A percentile compares a stretch with the other conserved stretches of the same genome.
Conservation (phyloP, 148 eudicot species). For the Vaccinium macrocarpon region DNA sequence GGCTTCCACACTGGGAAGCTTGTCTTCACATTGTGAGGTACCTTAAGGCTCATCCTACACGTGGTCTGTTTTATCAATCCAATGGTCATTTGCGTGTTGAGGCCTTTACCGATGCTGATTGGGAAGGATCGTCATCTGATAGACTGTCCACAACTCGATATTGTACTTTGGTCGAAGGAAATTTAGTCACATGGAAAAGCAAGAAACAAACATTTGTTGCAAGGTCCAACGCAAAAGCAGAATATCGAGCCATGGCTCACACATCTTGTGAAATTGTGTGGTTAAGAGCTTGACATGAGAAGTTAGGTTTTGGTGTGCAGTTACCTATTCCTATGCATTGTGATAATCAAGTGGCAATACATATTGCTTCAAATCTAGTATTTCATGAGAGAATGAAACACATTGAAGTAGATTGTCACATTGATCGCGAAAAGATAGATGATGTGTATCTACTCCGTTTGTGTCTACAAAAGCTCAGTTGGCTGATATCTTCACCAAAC, state of each 20-base stretch:
- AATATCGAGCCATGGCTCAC: background rate
- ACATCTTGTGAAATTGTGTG: background rate
- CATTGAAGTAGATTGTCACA: background rate
- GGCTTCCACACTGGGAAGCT: background rate
- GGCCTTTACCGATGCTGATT: background rate
- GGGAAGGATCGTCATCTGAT: background rate
- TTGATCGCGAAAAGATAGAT: background rate
- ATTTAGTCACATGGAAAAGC: background rate
- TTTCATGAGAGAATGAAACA: background rate
- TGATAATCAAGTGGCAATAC: background rate
- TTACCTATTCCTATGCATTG: background rate
- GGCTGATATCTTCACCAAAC: too few relatives aligned
- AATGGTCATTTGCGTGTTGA: background rate
- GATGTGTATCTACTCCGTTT: background rate
- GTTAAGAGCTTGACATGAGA: background rate
- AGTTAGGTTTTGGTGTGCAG: background rate
- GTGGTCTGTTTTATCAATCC: background rate
- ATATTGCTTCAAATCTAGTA: background rate
- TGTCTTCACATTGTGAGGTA: background rate
- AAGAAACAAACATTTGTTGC: background rate
- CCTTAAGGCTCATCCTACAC: background rate
- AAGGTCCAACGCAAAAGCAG: background rate
- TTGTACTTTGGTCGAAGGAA: background rate
- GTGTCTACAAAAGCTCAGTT: too few relatives aligned
- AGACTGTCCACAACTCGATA: background rate